These are phyloP conservation scores for Talaromyces sp. DNA, from an alignment of 2,329 filamentous ascomycete species.

Conservation along the genomic window DNA sequence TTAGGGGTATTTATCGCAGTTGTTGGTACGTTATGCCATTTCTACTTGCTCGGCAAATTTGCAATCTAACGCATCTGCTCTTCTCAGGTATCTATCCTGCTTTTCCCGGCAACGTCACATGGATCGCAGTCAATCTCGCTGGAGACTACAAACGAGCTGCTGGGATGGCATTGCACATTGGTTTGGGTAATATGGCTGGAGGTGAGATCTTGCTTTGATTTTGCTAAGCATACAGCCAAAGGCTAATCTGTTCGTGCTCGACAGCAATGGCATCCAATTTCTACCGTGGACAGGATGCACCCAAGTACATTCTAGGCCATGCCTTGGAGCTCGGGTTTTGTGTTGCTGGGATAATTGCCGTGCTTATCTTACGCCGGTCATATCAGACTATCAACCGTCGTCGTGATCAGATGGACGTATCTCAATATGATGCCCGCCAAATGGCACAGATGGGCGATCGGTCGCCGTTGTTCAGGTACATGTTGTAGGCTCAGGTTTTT, in stretches of 20 bases:
- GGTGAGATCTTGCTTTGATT: constrained; percentile 24
- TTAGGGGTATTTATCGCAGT: constrained; percentile 49
- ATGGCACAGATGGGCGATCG: constrained; percentile 59
- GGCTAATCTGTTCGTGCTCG: constrained; percentile 5
- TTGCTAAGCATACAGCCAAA: neutral
- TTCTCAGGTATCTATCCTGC: constrained; percentile 43
- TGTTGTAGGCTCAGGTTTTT: constrained; percentile 38
- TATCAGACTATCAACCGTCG: constrained; percentile 61
- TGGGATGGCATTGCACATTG: constrained; percentile 64
- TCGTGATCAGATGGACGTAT: constrained; percentile 47
- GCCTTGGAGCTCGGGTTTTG: constrained; percentile 52
- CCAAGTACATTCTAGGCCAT: constrained; percentile 52
- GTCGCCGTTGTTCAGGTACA: constrained; percentile 62
- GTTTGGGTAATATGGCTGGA: constrained; percentile 53
- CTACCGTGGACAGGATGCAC: constrained; percentile 54
- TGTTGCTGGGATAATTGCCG: constrained; percentile 44
- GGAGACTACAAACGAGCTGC: constrained; percentile 56
- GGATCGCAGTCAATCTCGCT: constrained; percentile 58
- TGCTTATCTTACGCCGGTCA: constrained; percentile 44
- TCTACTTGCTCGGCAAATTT: neutral
- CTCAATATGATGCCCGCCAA: constrained; percentile 49
- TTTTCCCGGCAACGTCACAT: constrained; percentile 50
- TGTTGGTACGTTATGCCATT: constrained; percentile 32
- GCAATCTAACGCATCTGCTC: constrained; percentile 5
- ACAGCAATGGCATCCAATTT: constrained; percentile 69